Percentiles rank a stretch among this genome's conserved stretches.
Evolutionary conservation across 2,329 filamentous ascomycete species (phyloP).

Genomic region (Basipetospora chlamydospora): DNA sequence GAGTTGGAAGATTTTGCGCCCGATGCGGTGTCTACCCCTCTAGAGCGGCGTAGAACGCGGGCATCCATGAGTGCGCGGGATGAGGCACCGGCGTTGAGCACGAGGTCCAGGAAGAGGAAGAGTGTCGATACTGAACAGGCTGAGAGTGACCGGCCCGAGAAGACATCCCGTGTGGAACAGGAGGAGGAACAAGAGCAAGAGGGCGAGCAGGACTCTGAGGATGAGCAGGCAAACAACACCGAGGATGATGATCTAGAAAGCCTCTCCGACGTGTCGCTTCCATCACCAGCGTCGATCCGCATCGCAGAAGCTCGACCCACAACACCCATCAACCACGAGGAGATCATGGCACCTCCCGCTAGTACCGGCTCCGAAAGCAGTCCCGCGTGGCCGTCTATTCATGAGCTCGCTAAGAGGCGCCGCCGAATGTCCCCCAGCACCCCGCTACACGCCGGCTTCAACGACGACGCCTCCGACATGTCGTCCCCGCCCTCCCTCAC

Average conservation of each 20-base stretch:
- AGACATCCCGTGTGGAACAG: constrained; percentile 17
- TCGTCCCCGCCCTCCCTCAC: constrained; percentile 53
- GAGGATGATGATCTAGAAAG: constrained; percentile 13
- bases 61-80: too few relatives aligned
- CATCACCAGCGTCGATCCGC: constrained; percentile 14
- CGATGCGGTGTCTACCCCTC: constrained; percentile 54
- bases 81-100: constrained; percentile 7
- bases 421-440: constrained; percentile 22
- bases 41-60: constrained; percentile 39
- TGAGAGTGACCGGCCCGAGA: constrained; percentile 22
- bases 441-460: constrained; percentile 14
- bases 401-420: constrained; percentile 31
- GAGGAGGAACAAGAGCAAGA: constrained; percentile 8
- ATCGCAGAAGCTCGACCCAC: constrained; percentile 18
- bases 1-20: constrained; percentile 40
- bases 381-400: constrained; percentile 36
- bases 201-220: constrained; percentile 10
- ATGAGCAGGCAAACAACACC: constrained; percentile 1
- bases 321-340: constrained; percentile 29
- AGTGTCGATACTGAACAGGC: constrained; percentile 28
- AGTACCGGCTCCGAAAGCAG: constrained; percentile 35
- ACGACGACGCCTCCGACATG: constrained; percentile 31
- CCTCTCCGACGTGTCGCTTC: constrained; percentile 20
- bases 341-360: constrained; percentile 38
- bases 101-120: constrained; percentile 34